Base-by-base conservation (phyloP, 306 rosid species). In the Astragalus glycyphyllos region DNA sequence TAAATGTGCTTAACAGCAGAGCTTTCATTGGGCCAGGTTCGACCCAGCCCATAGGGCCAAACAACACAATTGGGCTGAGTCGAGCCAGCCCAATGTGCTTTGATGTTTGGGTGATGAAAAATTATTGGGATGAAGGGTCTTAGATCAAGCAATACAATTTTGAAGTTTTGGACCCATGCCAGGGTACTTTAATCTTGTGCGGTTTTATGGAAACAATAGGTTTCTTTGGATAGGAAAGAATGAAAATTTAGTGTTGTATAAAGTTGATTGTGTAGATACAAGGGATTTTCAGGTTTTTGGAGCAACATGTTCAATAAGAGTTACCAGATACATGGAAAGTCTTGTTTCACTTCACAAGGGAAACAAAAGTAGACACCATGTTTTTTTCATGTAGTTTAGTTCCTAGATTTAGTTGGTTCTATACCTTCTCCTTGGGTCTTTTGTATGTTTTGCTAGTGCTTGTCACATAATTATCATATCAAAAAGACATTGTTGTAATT, bases 61-160 rank as follows among this genome's bases (percentile, higher is more conserved):
- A n/a, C n/a, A n/a, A n/a, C n/a, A n/a, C n/a, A n/a, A n/a, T n/a
- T n/a, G n/a, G n/a, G n/a, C n/a, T n/a, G n/a, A n/a, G n/a, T n/a
- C n/a, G n/a, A n/a, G n/a, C n/a, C n/a, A n/a, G n/a, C n/a, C n/a
- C 10, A 42, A 75, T 62, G 15, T 3, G 16, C 16, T 66, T 56
- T 56, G 73, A 75, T 6, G 68, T 75, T 7, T 76, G 80, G 80
- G 69, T 76, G 48, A 76, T 76, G 75, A 68, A 29, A 14, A 71
- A 73, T 29, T 53, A 73, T 11, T 38, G 45, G 64, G 63, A 51
- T 1, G 62, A 73, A 40, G n/a, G n/a, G n/a, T n/a, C n/a, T n/a
- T n/a, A n/a, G n/a, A n/a, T n/a, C n/a, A n/a, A n/a, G n/a, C n/a
- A 10, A 49, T 76, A 58, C 47, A n/a, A n/a, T n/a, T n/a, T n/a